phyloP scores from a whole-genome alignment of 1,284 basidiomycete species.

The Pseudozyma hubeiensis region DNA sequence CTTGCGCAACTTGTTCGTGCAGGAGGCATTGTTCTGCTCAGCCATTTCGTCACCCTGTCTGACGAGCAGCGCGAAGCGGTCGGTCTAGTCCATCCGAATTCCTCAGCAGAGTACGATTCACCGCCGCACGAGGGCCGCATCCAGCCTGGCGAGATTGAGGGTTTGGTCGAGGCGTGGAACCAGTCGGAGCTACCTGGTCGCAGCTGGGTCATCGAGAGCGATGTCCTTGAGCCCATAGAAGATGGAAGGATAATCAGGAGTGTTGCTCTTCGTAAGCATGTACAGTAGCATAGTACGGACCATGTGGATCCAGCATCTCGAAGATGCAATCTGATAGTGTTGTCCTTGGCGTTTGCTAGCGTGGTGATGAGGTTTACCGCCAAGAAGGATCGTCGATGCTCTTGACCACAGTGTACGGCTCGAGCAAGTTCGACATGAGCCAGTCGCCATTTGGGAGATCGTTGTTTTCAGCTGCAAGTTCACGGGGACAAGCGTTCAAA shows the following conservation, averaged over 20 bases:
- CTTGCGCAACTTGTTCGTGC: constrained; percentile 15
- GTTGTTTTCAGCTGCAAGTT: too few species aligned
- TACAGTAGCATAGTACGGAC: not conserved
- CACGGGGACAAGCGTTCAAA: too few species aligned
- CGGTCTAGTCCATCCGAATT: constrained; percentile 2
- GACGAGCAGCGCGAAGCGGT: constrained; percentile 10
- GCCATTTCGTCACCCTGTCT: constrained; percentile 40
- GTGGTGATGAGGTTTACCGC: constrained; percentile 7
- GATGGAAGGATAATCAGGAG: constrained; percentile 40
- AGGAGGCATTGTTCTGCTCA: constrained; percentile 33
- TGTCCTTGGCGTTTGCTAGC: not conserved
- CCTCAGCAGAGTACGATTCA: constrained; percentile 29
- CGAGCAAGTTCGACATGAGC: constrained; percentile 58
- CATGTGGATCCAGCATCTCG: not conserved
- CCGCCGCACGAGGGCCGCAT: constrained; percentile 36
- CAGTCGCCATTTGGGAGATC: constrained; percentile 66
- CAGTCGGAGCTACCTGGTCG: not conserved
- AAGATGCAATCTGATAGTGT: not conserved
- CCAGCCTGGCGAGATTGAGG: constrained; percentile 33
- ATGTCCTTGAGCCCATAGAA: constrained; percentile 37
- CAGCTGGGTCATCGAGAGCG: constrained; percentile 23
- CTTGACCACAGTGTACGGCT: constrained; percentile 42
- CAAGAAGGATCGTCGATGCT: constrained; percentile 44
- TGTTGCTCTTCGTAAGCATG: constrained; percentile 20
- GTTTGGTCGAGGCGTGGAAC: constrained; percentile 24